Percentiles rank a stretch among this genome's conserved stretches.
These are phyloP conservation scores for Penicillium macrosclerotiorum DNA, from an alignment of 495 filamentous ascomycete genomes.

Conservation along the genomic window DNA sequence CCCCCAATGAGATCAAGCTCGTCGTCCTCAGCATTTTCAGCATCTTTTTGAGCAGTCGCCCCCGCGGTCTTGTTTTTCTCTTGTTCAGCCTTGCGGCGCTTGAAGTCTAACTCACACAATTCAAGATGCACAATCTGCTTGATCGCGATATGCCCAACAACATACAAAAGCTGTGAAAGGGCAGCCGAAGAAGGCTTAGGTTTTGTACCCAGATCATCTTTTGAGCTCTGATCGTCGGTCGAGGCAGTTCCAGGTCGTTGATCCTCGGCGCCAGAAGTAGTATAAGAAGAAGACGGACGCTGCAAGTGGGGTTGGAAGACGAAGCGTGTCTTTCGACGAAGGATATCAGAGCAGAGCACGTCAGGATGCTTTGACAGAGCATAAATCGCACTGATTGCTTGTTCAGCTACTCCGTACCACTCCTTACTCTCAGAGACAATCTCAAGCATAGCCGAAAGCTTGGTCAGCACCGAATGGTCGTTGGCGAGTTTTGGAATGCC, in stretches of 20 bases:
- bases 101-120: slow-evolving; percentile 94
- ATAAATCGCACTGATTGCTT: slow-evolving; percentile 95
- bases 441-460: slow-evolving; percentile 80
- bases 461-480: slow-evolving; percentile 80
- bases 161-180: slow-evolving; percentile 88
- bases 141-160: slow-evolving; percentile 94
- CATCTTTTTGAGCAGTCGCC: slow-evolving; percentile 42
- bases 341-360: slow-evolving; percentile 86
- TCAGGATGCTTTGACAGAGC: slow-evolving; percentile 93
- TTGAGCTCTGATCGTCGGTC: slow-evolving; percentile 26
- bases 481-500: slow-evolving; percentile 80
- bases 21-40: slow-evolving; percentile 55
- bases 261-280: slow-evolving; percentile 32
- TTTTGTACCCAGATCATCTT: too few species aligned
- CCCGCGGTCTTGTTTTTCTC: slow-evolving; percentile 74
- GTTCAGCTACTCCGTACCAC: slow-evolving; percentile 97
- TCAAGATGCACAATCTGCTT: slow-evolving; percentile 99
- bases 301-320: slow-evolving; percentile 62
- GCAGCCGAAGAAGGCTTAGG: slow-evolving; percentile 56
- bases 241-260: slow-evolving; percentile 50
- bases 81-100: slow-evolving; percentile 89
- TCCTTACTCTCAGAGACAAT: slow-evolving; percentile 85
- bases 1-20: slow-evolving; percentile 96
- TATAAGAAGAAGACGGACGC: slow-evolving; percentile 30
- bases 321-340: slow-evolving; percentile 78